Evolutionary conservation across 345 rosid species (phyloP).

Genomic region (Sisymbrium irio): DNA sequence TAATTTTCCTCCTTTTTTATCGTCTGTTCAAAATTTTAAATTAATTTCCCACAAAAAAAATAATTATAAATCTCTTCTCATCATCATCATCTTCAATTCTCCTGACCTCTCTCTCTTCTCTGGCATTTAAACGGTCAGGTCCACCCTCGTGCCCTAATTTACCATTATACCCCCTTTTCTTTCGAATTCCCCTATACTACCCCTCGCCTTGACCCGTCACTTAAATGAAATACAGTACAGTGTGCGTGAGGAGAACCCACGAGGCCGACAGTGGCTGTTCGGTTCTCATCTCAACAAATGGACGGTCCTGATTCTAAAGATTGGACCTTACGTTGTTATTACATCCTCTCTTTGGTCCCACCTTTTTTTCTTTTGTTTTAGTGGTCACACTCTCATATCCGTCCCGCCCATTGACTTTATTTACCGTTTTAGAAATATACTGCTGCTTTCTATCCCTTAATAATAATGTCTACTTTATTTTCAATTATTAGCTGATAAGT

Average conservation of each 20-base stretch:
- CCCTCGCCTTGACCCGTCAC: not conserved
- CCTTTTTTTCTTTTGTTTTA: not conserved
- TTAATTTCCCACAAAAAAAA: not conserved
- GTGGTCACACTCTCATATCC: slow-evolving; percentile 20
- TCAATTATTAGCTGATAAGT: slow-evolving; percentile 7
- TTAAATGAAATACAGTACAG: slow-evolving; percentile 13
- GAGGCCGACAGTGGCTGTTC: slow-evolving; percentile 30
- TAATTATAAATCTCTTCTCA: not conserved
- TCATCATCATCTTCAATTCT: slow-evolving; percentile 3
- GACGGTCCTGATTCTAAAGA: slow-evolving; percentile 5
- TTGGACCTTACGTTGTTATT: slow-evolving; percentile 15
- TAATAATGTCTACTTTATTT: not conserved
- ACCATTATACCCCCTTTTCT: slow-evolving; percentile 4
- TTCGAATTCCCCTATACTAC: too few species aligned
- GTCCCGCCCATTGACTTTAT: slow-evolving; percentile 9
- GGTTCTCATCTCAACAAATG: slow-evolving; percentile 9
- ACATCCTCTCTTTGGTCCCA: slow-evolving; percentile 6
- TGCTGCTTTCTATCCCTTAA: not conserved
- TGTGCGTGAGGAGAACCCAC: slow-evolving; percentile 18
- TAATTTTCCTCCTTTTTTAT: not conserved
- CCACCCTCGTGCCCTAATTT: not conserved
- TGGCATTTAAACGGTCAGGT: slow-evolving; percentile 29
- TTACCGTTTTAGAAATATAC: slow-evolving; percentile 15
- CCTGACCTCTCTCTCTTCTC: too few species aligned
- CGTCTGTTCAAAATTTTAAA: not conserved